Evolutionary conservation across 441 rosid species (phyloP).

Genomic region (Gossypium gossypioides): DNA sequence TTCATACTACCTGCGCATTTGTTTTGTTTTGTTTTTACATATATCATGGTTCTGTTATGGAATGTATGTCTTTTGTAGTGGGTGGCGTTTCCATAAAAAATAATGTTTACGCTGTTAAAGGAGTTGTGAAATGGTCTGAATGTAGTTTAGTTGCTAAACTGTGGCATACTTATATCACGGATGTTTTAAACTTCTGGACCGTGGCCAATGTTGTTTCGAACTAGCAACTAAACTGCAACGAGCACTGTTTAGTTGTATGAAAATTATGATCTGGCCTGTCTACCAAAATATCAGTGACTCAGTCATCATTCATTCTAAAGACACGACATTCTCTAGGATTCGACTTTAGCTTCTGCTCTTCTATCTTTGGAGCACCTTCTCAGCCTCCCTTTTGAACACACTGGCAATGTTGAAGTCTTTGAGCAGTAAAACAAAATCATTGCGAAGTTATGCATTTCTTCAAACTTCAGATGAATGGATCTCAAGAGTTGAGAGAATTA

Average conservation of each 20-base stretch:
- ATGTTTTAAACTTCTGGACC: too few species aligned
- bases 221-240: too few species aligned
- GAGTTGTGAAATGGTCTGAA: too few species aligned
- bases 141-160: too few species aligned
- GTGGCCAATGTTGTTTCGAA: too few species aligned
- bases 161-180: too few species aligned
- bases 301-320: too few species aligned
- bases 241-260: too few species aligned
- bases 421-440: constrained; percentile 43
- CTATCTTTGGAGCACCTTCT: constrained; percentile 71
- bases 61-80: not conserved
- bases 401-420: constrained; percentile 89
- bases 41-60: not conserved
- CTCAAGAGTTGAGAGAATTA: not conserved
- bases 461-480: not conserved
- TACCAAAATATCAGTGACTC: too few species aligned
- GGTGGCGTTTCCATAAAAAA: not conserved
- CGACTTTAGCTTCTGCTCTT: constrained; percentile 90
- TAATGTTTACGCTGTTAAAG: too few species aligned
- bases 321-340: constrained; percentile 23
- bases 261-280: too few species aligned
- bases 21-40: not conserved
- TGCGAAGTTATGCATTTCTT: not conserved
- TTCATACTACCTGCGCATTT: not conserved
- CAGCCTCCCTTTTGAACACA: constrained; percentile 94